Percentiles rank a stretch among this genome's conserved stretches.
phyloP scores from a whole-genome alignment of 2,329 filamentous ascomycete species.

The Scolecobasidium constrictum region DNA sequence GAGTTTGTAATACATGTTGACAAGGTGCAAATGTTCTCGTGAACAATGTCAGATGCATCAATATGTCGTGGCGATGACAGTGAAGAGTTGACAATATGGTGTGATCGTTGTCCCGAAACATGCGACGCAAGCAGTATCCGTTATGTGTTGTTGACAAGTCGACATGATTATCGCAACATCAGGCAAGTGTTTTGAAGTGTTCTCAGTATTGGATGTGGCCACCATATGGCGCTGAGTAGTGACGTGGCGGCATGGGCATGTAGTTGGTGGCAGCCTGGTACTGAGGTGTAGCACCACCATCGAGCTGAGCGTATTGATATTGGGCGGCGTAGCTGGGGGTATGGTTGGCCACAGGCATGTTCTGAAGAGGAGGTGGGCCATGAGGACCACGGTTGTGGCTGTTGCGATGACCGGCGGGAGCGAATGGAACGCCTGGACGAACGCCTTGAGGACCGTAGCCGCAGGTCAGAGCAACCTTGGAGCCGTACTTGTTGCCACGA shows the following conservation, averaged over 20 bases:
- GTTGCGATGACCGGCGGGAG: slow-evolving; percentile 1
- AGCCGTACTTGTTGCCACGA: slow-evolving; percentile 95
- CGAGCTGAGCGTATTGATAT: not conserved
- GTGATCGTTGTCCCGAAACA: too few species aligned
- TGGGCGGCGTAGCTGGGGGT: not conserved
- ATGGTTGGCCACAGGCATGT: not conserved
- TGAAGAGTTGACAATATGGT: too few species aligned
- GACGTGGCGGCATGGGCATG: not conserved
- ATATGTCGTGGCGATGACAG: too few species aligned
- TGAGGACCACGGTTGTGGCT: not conserved
- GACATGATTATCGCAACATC: not conserved
- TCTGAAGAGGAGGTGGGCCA: not conserved
- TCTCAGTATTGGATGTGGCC: not conserved
- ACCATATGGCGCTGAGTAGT: not conserved
- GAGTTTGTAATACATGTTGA: too few species aligned
- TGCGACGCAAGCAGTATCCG: too few species aligned
- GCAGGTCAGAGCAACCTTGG: slow-evolving; percentile 96
- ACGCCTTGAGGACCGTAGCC: slow-evolving; percentile 87
- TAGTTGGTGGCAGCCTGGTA: not conserved
- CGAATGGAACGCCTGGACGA: slow-evolving; percentile 70
- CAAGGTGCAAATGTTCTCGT: too few species aligned
- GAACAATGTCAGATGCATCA: too few species aligned
- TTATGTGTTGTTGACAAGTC: too few species aligned
- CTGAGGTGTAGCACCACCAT: not conserved
- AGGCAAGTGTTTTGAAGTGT: not conserved